A percentile compares a stretch with the other conserved stretches of the same genome.
These are phyloP conservation scores for Dicorynia guianensis DNA, from an alignment of 306 rosid genomes.

Conservation along the genomic window DNA sequence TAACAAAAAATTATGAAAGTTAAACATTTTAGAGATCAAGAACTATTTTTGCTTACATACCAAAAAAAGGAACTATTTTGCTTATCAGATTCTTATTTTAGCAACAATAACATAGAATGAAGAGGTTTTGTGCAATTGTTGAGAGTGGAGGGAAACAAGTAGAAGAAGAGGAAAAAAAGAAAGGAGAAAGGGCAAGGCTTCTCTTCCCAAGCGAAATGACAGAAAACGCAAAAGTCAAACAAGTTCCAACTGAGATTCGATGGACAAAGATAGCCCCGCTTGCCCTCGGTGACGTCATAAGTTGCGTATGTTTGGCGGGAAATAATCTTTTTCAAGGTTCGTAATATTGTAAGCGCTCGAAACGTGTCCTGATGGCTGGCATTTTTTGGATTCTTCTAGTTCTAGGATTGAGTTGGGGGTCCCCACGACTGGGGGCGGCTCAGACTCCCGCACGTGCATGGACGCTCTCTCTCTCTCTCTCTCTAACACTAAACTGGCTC, in stretches of 20 bases:
- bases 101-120: no score
- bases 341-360: background rate
- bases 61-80: no score
- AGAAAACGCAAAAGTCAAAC: background rate
- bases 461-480: background rate
- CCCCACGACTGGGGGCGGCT: conserved; percentile 4
- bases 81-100: no score
- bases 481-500: background rate
- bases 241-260: conserved; percentile 16
- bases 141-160: background rate
- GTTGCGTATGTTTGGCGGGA: background rate
- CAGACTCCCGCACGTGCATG: background rate
- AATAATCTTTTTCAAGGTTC: conserved; percentile 35
- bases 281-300: conserved; percentile 20
- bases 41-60: no score
- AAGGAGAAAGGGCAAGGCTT: no score
- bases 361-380: conserved; percentile 7
- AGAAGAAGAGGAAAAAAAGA: background rate
- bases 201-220: no score
- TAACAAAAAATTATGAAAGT: no score
- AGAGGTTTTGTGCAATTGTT: no score
- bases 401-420: background rate
- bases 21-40: no score
- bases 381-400: background rate
- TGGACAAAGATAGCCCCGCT: background rate